Conservation (phyloP, 208 protist species). For the Trypanosoma mega region DNA sequence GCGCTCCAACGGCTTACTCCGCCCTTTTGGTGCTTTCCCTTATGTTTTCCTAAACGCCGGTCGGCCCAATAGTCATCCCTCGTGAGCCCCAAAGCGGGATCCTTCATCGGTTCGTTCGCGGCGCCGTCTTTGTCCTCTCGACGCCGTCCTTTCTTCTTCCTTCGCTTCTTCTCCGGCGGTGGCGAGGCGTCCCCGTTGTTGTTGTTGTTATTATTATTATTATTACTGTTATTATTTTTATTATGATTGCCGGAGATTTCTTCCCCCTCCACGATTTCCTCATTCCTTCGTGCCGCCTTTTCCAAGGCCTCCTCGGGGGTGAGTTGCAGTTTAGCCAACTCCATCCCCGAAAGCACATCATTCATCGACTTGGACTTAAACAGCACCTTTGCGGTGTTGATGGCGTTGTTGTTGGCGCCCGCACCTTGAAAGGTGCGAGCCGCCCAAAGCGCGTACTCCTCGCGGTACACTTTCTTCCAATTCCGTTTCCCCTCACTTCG, state of each 20-base stretch:
- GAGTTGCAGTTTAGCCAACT: slow-evolving; percentile 47
- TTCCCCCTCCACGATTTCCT: slow-evolving; percentile 34
- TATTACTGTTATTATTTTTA: slow-evolving; percentile 1
- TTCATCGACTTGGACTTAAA: slow-evolving; percentile 57
- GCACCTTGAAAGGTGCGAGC: slow-evolving; percentile 45
- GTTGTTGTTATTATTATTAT: slow-evolving; percentile 8
- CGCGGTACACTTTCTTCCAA: slow-evolving; percentile 65
- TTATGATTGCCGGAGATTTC: not conserved
- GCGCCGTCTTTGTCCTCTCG: too few relatives aligned
- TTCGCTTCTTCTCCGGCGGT: not conserved
- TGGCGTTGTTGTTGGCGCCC: slow-evolving; percentile 51
- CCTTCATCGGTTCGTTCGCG: too few relatives aligned
- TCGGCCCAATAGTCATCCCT: slow-evolving; percentile 66
- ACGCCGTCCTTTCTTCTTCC: not conserved
- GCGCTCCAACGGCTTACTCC: slow-evolving; percentile 39
- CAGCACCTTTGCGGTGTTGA: slow-evolving; percentile 53
- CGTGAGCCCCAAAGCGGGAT: slow-evolving; percentile 21
- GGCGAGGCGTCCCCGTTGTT: too few relatives aligned
- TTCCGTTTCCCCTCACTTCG: slow-evolving; percentile 52
- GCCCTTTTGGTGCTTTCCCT: slow-evolving; percentile 77
- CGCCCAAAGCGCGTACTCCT: slow-evolving; percentile 71
- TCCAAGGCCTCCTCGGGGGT: slow-evolving; percentile 46
- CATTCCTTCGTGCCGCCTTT: slow-evolving; percentile 42
- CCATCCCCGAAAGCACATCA: slow-evolving; percentile 33
- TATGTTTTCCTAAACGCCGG: slow-evolving; percentile 41